Percentiles rank a stretch among this genome's conserved stretches.
Conservation (phyloP, 768 basidiomycete genomes). For the Hemileccinum impolitum region DNA sequence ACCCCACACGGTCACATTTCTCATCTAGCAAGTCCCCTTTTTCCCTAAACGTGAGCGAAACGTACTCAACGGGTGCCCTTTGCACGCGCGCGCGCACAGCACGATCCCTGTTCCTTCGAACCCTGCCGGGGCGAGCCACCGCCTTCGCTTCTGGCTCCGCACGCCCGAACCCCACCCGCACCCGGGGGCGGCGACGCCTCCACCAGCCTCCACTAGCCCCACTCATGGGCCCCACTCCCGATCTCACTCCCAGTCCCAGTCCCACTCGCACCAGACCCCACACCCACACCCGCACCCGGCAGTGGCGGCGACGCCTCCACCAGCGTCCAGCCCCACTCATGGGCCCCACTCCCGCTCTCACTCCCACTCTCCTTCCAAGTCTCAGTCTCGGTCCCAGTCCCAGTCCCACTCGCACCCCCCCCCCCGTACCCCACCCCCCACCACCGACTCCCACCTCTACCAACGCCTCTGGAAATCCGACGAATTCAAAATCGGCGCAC, state of each 20-base stretch:
- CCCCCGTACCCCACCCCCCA: no score
- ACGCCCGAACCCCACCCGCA: conserved; percentile 26
- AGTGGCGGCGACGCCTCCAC: no score
- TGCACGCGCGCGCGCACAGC: conserved; percentile 27
- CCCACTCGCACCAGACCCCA: no score
- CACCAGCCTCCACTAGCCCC: no score
- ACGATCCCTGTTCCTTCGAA: conserved; percentile 52
- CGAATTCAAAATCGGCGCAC: conserved; percentile 55
- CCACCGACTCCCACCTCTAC: conserved; percentile 44
- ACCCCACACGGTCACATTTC: conserved; percentile 50
- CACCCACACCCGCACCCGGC: neutral
- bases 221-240: no score
- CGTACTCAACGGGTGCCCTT: neutral
- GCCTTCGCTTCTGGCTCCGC: conserved; percentile 62
- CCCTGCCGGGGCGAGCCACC: conserved; percentile 57
- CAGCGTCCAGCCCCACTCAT: no score
- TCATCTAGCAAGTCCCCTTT: conserved; percentile 51
- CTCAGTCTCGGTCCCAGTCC: no score
- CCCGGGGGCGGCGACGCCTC: conserved; percentile 10
- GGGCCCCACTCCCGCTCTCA: no score
- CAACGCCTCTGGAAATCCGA: conserved; percentile 68
- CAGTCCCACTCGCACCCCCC: no score
- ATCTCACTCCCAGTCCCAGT: no score
- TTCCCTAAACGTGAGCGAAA: neutral
- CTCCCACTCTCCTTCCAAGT: no score